Base-by-base conservation (phyloP, 768 basidiomycete genomes). In the Lactarius hatsudake region DNA sequence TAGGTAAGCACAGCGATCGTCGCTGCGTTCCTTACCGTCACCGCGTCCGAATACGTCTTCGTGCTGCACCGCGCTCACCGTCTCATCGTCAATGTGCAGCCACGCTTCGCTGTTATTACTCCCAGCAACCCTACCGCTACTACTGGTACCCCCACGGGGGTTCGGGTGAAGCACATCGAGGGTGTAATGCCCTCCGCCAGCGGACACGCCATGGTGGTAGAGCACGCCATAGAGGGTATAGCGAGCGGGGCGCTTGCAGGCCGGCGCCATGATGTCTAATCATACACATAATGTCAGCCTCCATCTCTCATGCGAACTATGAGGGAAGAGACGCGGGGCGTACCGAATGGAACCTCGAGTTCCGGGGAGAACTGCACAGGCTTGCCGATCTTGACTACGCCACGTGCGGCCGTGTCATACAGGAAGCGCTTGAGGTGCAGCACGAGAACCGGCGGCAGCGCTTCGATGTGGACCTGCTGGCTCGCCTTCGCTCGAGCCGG, bases 121-220 rank as follows among this genome's bases (percentile, higher is more conserved):
- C 12, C 40, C 17, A 10, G 23, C 48, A 28, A 56, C 45, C 26
- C 30, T 36, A 17, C 32, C 23, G 3, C n/a, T 17, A 30, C 57
- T 45, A 30, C 57, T 45, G 17, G 30, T 32, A 23, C 45, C 28
- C 23, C 82, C 78, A 75, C 83, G 85, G 42, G 87, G 82, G 69
- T 84, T 84, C 3, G 89, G 90, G 71, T 93, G 89, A 2, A 96
- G 79, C 12, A 96, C 90, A 72, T 94, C 91, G 57, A 96, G 85
- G 2, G 96, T 98, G 79, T 98, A 98, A 77, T 98, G 96, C 1
- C 96, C 96, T 3, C 95, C 94, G 1, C 89, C 88, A 0, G 96
- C 94, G 8, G 92, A 91, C 34, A 82, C 80, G 2, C 96, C 96
- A 71, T 99, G 96, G 75, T 99, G 96, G 76, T 98, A 98, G 15